Evolutionary conservation across 1,139 yeast species (phyloP).

Genomic region (Nakaseomyces nivariensis): DNA sequence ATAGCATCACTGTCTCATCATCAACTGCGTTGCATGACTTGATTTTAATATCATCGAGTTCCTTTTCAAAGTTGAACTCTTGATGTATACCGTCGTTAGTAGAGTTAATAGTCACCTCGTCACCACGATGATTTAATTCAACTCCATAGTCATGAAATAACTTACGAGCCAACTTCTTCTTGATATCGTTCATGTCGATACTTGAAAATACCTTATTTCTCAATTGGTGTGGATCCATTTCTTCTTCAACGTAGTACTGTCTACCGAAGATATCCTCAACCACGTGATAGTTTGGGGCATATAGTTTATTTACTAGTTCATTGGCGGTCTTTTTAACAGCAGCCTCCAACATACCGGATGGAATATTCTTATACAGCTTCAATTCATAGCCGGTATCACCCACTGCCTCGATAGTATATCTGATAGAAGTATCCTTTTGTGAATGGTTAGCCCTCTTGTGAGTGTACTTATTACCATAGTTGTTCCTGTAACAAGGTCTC

Average conservation of each 20-base stretch:
- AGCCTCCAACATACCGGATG: conserved; percentile 9
- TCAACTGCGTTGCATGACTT: neutral
- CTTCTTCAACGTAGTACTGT: conserved; percentile 20
- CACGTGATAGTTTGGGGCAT: conserved; percentile 17
- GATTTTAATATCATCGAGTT: neutral
- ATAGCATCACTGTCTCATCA: neutral
- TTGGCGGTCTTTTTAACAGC: conserved; percentile 11
- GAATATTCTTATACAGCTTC: conserved; percentile 15
- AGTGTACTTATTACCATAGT: neutral
- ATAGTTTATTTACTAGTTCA: conserved; percentile 9
- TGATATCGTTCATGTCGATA: conserved; percentile 16
- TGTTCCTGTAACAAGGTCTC: neutral
- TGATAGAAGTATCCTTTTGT: neutral
- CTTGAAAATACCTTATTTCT: conserved; percentile 13
- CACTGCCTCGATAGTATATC: neutral
- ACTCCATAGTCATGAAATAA: conserved; percentile 22
- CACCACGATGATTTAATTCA: conserved; percentile 22
- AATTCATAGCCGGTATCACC: conserved; percentile 8
- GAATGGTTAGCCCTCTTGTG: neutral
- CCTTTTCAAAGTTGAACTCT: conserved; percentile 13
- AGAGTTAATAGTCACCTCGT: conserved; percentile 16
- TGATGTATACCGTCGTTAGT: conserved; percentile 14
- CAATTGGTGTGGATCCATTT: conserved; percentile 12
- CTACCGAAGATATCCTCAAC: conserved; percentile 25
- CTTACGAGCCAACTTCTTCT: conserved; percentile 18